These are phyloP conservation scores for Cyclotella baltica DNA, from an alignment of 108 stramenopile genomes.

Conservation along the genomic window DNA sequence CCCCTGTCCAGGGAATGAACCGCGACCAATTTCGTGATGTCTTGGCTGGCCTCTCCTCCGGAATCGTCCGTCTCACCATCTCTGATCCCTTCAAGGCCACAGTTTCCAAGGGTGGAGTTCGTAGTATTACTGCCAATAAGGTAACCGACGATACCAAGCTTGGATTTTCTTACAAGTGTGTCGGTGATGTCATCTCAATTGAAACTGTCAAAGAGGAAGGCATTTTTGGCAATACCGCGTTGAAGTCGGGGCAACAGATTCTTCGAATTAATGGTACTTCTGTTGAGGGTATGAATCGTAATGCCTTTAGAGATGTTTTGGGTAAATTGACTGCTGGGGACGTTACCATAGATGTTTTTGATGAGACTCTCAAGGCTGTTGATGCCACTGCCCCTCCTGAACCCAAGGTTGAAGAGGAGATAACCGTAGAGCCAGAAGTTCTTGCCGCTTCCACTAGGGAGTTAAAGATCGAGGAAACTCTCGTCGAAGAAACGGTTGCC, in stretches of 20 bases:
- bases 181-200: background rate
- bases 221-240: background rate
- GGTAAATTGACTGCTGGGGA: background rate
- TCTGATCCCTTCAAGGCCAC: conserved; percentile 4
- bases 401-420: background rate
- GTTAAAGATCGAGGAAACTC: background rate
- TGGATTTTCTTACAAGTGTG: background rate
- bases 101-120: background rate
- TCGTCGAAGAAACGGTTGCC: no score
- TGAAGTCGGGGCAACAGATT: background rate
- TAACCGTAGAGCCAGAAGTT: background rate
- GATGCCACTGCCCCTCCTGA: background rate
- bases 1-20: background rate
- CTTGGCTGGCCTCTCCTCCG: background rate
- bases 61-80: background rate
- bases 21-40: background rate
- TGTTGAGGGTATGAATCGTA: background rate
- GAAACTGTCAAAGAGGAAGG: background rate
- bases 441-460: no score
- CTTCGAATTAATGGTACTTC: background rate
- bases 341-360: background rate
- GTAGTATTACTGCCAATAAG: background rate
- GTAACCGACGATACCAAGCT: background rate
- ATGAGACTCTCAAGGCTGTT: background rate
- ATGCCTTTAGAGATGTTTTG: background rate